A percentile compares a stretch with the other conserved stretches of the same genome.
Conservation (phyloP, 495 filamentous ascomycete species). For the Penicillium longicatenatum region DNA sequence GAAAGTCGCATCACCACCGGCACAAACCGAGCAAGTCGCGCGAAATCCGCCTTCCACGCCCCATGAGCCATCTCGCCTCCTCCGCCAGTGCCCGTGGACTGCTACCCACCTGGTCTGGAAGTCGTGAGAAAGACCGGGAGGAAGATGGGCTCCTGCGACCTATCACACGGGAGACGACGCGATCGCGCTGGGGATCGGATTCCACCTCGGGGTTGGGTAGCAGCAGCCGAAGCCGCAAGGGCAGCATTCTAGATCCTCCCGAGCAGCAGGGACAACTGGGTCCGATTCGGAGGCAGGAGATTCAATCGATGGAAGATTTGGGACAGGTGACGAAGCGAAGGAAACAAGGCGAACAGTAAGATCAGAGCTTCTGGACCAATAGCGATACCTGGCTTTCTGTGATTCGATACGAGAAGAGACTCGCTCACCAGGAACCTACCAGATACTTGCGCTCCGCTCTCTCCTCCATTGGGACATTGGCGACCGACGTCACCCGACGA, state of each 20-base stretch:
- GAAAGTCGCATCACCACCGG: conserved; percentile 24
- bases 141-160: conserved; percentile 39
- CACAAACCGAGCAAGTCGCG: conserved; percentile 42
- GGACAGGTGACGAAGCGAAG: conserved; percentile 40
- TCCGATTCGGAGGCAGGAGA: conserved; percentile 34
- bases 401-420: not conserved
- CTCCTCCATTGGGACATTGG: conserved; percentile 40
- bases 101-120: conserved; percentile 37
- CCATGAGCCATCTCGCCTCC: conserved; percentile 41
- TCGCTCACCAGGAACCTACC: conserved; percentile 3
- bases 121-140: conserved; percentile 39
- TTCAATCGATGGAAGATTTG: conserved; percentile 45
- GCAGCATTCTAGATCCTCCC: conserved; percentile 34
- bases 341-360: conserved; percentile 52
- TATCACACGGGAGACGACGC: conserved; percentile 33
- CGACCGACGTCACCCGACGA: conserved; percentile 62
- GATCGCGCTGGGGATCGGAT: conserved; percentile 39
- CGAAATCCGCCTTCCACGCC: conserved; percentile 38
- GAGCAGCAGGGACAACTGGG: conserved; percentile 36
- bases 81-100: conserved; percentile 37
- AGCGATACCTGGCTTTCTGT: too few species aligned
- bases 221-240: conserved; percentile 29
- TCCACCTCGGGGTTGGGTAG: conserved; percentile 28
- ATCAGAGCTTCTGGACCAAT: not conserved
- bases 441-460: conserved; percentile 44